Base-by-base conservation (phyloP, 2,329 filamentous ascomycete species). In the Sporothrix globosa region DNA sequence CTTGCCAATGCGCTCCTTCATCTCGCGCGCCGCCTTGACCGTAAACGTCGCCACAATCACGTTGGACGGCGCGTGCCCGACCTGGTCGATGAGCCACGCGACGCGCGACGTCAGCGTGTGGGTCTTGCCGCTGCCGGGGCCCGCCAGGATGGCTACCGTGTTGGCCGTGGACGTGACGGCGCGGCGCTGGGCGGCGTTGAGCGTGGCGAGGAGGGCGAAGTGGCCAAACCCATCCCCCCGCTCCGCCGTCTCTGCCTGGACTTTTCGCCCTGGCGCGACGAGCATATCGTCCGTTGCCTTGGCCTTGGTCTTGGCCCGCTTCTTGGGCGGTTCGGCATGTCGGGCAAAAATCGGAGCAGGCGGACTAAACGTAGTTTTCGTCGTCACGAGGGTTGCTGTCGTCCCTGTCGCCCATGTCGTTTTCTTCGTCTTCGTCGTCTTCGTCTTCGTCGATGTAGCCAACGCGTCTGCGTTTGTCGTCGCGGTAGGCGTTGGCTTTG, bases 11-110 rank as follows among this genome's bases (percentile, higher is more conserved):
- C 95, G 88, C 77, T 93, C 89, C 76, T 93, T 93, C 95, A 99
- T 99, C 82, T 98, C 95, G 21, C 84, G 87, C 21, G 94, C 92
- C 0, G 96, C 94, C 79, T 98, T 98, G 79, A 97, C 93, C 1
- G 96, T 99, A 78, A 99, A 99, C 0, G 95, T 98, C 73, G 95
- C 96, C 72, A 97, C 95, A 72, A 99, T 90, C 76, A 98, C 89
- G 81, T 97, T 93, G 82, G 91, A 89, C 76, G 95, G 95, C 70
- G 88, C 86, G 75, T 92, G 87, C 54, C 90, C 88, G 75, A 88
- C 82, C 75, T 91, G 84, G 67, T 90, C 87, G 69, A 97, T 86
- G 41, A 97, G 88, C 85, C 95, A 96, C 75, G 94, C 94, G 71
- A 97, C 93, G 73, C 96, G 91, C 58, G 94, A 92, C 0, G 94